Conservation (phyloP, 176 grass and related monocot species). For the Rhynchospora tenuis region DNA sequence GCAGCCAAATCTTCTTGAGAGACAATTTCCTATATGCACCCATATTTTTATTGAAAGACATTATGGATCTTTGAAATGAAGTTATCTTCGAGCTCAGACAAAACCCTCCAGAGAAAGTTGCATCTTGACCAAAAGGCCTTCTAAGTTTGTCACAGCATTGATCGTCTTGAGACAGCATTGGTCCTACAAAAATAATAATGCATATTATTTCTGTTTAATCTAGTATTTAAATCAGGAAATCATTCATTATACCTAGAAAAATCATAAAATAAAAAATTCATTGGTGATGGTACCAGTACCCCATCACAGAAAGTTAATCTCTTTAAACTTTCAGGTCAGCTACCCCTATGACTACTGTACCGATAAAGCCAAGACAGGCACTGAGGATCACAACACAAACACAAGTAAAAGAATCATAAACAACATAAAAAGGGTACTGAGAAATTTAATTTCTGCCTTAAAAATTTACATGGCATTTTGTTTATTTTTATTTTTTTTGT, state of each 20-base stretch:
- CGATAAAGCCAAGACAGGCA: background rate
- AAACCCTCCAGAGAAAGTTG: background rate
- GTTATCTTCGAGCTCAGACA: background rate
- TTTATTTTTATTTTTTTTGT: background rate
- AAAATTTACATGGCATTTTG: background rate
- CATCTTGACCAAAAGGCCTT: background rate
- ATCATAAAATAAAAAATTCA: background rate
- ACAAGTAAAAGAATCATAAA: background rate
- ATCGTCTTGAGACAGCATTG: background rate
- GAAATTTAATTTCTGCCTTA: background rate
- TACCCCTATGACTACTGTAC: background rate
- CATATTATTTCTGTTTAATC: background rate
- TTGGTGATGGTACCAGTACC: background rate
- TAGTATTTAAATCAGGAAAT: background rate
- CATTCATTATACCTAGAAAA: background rate
- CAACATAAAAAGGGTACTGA: background rate
- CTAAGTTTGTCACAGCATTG: conserved; percentile 12
- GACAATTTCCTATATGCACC: background rate
- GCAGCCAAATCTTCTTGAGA: background rate
- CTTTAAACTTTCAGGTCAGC: background rate
- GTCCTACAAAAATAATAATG: conserved; percentile 9
- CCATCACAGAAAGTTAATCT: background rate
- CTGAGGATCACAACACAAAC: background rate
- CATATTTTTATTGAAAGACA: background rate
- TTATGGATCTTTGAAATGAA: background rate